These are phyloP conservation scores for Aegilops umbellulata DNA, from an alignment of 176 grass and related monocot genomes.

Conservation along the genomic window DNA sequence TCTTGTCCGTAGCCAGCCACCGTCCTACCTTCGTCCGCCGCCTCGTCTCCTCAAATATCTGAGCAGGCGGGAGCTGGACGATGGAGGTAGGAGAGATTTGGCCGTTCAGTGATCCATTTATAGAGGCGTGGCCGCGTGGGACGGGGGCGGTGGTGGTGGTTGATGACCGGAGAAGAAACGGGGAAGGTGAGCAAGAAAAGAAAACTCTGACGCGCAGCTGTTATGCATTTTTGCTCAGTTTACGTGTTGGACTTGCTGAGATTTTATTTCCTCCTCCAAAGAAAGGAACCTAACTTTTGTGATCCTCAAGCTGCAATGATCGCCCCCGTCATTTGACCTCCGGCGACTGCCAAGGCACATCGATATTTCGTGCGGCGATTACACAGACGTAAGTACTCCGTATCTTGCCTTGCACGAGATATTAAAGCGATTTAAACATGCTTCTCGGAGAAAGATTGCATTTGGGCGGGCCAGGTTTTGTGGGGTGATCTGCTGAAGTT, in stretches of 20 bases:
- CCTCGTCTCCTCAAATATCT: neutral
- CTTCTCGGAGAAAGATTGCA: neutral
- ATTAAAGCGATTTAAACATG: neutral
- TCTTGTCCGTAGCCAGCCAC: constrained; percentile 12
- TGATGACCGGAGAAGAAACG: constrained; percentile 30
- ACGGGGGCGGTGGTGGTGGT: neutral
- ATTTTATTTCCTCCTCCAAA: neutral
- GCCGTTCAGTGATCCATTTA: neutral
- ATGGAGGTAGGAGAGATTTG: neutral
- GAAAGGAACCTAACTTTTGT: neutral
- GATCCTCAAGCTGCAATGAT: neutral
- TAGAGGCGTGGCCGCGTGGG: neutral
- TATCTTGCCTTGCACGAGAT: neutral
- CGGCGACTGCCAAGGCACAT: constrained; percentile 14
- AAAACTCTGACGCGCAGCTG: constrained; percentile 28
- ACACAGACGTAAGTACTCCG: neutral
- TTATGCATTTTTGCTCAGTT: neutral
- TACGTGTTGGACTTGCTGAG: constrained; percentile 3
- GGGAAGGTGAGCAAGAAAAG: constrained; percentile 32
- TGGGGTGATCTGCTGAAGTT: neutral
- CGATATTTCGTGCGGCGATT: neutral
- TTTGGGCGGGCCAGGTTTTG: no score
- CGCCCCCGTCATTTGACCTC: neutral
- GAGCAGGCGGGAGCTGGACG: neutral
- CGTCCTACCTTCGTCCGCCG: neutral